Conservation (phyloP, 2,329 filamentous ascomycete genomes). For the Rhynchosporium graminicola region DNA sequence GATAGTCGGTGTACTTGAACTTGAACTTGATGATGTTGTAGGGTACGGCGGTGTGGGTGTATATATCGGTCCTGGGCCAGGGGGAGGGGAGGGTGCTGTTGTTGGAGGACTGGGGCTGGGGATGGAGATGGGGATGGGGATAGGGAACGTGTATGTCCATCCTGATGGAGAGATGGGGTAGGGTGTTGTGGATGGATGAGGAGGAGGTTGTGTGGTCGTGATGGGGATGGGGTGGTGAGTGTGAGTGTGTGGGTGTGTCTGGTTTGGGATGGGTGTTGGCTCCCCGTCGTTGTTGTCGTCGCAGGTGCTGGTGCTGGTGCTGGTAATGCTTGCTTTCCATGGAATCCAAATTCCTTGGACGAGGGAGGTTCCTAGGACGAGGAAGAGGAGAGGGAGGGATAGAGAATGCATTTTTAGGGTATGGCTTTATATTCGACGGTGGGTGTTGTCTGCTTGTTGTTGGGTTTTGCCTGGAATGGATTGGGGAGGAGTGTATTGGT, state of each 20-base stretch:
- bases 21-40: not conserved
- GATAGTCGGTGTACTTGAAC: not conserved
- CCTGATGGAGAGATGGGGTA: not conserved
- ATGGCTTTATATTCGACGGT: not conserved
- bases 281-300: not conserved
- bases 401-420: slow-evolving; percentile 13
- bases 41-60: not conserved
- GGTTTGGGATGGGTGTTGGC: not conserved
- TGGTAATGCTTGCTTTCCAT: not conserved
- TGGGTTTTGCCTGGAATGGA: not conserved
- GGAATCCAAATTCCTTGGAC: slow-evolving; percentile 4
- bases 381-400: not conserved
- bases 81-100: not conserved
- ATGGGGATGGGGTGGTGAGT: too few species aligned
- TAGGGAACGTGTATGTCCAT: not conserved
- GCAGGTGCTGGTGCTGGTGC: slow-evolving; percentile 1
- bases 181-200: not conserved
- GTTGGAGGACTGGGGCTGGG: not conserved
- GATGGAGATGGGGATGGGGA: not conserved
- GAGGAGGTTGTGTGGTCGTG: too few species aligned
- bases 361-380: not conserved
- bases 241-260: too few species aligned
- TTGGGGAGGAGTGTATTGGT: not conserved
- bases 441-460: not conserved
- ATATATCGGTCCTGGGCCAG: not conserved